Evolutionary conservation across 2,329 filamentous ascomycete species (phyloP).

Genomic region (Atkinsonella hypoxylon): DNA sequence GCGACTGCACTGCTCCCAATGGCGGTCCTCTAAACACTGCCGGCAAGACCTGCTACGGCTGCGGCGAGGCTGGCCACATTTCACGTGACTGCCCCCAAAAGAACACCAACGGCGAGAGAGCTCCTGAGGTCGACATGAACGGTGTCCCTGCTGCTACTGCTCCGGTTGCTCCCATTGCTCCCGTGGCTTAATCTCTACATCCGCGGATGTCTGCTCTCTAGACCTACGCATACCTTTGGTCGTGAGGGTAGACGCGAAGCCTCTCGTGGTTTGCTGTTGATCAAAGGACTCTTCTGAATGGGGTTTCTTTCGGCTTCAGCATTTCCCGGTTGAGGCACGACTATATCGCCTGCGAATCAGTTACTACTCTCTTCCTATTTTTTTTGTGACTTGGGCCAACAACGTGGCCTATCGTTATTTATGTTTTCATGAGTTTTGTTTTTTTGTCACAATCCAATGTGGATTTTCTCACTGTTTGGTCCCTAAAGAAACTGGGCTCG

Average conservation of each 20-base stretch:
- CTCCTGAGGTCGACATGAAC: slow-evolving; percentile 30
- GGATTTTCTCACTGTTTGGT: slow-evolving; percentile 15
- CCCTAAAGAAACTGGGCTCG: slow-evolving; percentile 13
- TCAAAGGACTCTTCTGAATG: not conserved
- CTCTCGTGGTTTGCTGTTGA: not conserved
- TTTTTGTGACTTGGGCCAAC: not conserved
- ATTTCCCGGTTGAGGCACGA: not conserved
- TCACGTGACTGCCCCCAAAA: slow-evolving; percentile 85
- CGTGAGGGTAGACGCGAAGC: slow-evolving; percentile 5
- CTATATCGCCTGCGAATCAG: not conserved
- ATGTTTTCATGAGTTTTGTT: slow-evolving; percentile 18
- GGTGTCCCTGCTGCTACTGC: slow-evolving; percentile 23
- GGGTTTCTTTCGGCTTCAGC: not conserved
- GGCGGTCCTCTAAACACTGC: slow-evolving; percentile 90
- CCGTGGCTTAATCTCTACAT: slow-evolving; percentile 22
- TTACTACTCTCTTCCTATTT: not conserved
- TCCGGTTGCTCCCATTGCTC: slow-evolving; percentile 33
- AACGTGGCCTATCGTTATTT: not conserved
- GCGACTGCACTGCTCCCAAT: slow-evolving; percentile 92
- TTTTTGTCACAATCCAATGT: slow-evolving; percentile 16
- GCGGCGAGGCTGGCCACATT: slow-evolving; percentile 90
- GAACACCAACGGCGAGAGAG: slow-evolving; percentile 39
- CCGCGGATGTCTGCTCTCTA: slow-evolving; percentile 7
- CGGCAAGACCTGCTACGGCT: slow-evolving; percentile 98
- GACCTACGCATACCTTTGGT: not conserved